A percentile compares a stretch with the other conserved stretches of the same genome.
phyloP scores from a whole-genome alignment of 2,329 filamentous ascomycete species.

The Apiospora aurea region DNA sequence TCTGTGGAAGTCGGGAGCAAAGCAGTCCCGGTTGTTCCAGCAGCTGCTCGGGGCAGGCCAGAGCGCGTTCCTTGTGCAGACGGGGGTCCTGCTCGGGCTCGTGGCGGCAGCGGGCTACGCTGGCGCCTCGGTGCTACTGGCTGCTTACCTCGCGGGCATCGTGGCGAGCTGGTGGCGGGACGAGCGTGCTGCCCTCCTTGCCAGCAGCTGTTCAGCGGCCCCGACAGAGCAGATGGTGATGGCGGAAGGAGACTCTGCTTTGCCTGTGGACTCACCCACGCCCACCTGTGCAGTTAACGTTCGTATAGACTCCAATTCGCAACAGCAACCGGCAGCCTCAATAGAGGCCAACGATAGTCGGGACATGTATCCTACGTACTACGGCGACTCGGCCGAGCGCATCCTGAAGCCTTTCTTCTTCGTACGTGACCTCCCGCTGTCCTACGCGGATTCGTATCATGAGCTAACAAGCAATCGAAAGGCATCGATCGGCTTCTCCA shows the following conservation, averaged over 20 bases:
- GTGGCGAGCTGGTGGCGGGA: slow-evolving; percentile 66
- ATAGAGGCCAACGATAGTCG: background rate
- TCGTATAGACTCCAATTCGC: too few relatives aligned
- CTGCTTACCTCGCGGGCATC: slow-evolving; percentile 68
- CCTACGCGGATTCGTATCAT: background rate
- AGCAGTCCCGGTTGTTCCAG: slow-evolving; percentile 30
- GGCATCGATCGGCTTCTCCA: slow-evolving; percentile 76
- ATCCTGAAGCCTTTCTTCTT: slow-evolving; percentile 79
- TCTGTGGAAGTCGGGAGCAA: slow-evolving; percentile 39
- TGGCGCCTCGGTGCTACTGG: slow-evolving; percentile 68
- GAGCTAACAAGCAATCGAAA: slow-evolving; percentile 32
- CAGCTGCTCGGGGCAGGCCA: slow-evolving; percentile 39
- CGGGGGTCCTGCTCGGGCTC: slow-evolving; percentile 54
- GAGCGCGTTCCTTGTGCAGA: slow-evolving; percentile 55
- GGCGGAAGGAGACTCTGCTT: slow-evolving; percentile 16
- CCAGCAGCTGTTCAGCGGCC: background rate
- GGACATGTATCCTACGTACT: slow-evolving; percentile 50
- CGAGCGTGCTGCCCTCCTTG: slow-evolving; percentile 29
- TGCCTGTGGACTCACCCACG: too few relatives aligned
- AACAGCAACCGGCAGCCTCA: background rate
- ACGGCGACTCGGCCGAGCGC: slow-evolving; percentile 47
- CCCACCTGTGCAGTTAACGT: background rate
- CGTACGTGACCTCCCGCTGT: slow-evolving; percentile 49
- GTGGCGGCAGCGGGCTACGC: slow-evolving; percentile 63
- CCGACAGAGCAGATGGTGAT: background rate